These are phyloP conservation scores for Globisporangium middletonii DNA, from an alignment of 352 stramenopile species.

Conservation along the genomic window DNA sequence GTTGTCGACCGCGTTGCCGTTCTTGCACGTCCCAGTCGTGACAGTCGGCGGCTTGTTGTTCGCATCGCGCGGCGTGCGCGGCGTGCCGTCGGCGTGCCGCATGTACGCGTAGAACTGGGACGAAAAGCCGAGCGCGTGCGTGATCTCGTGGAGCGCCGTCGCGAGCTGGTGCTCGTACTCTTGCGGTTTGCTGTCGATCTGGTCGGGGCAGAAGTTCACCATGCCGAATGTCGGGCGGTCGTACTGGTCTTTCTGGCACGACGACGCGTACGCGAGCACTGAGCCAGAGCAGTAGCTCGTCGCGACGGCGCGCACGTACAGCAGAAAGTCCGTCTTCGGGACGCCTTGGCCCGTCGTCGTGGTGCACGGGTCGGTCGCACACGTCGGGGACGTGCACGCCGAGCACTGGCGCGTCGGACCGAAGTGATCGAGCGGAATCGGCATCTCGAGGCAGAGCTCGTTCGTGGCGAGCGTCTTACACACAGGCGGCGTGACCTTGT, in stretches of 20 bases:
- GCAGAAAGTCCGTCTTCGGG: slow-evolving; percentile 52
- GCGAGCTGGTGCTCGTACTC: slow-evolving; percentile 60
- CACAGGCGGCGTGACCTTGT: slow-evolving; percentile 40
- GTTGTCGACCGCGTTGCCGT: slow-evolving; percentile 40
- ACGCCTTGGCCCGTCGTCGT: slow-evolving; percentile 27
- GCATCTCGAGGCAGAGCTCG: slow-evolving; percentile 70
- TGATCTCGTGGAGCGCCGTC: slow-evolving; percentile 80
- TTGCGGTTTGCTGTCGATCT: slow-evolving; percentile 47
- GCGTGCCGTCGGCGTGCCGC: slow-evolving; percentile 54
- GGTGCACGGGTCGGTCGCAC: slow-evolving; percentile 30
- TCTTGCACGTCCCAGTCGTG: slow-evolving; percentile 32
- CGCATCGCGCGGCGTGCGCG: slow-evolving; percentile 48
- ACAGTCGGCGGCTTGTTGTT: slow-evolving; percentile 27
- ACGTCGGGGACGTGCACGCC: slow-evolving; percentile 37
- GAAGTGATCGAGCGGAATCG: slow-evolving; percentile 59
- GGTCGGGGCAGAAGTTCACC: slow-evolving; percentile 73
- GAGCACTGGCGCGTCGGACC: slow-evolving; percentile 35
- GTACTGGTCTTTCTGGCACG: slow-evolving; percentile 82
- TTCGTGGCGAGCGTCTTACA: slow-evolving; percentile 48
- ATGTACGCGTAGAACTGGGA: slow-evolving; percentile 74
- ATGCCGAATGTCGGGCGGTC: slow-evolving; percentile 82
- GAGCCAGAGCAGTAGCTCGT: slow-evolving; percentile 44
- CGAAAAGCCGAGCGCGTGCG: slow-evolving; percentile 74
- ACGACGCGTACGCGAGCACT: slow-evolving; percentile 68
- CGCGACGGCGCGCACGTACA: slow-evolving; percentile 54